Base-by-base conservation (phyloP, 768 basidiomycete species). In the Calocybe indica region DNA sequence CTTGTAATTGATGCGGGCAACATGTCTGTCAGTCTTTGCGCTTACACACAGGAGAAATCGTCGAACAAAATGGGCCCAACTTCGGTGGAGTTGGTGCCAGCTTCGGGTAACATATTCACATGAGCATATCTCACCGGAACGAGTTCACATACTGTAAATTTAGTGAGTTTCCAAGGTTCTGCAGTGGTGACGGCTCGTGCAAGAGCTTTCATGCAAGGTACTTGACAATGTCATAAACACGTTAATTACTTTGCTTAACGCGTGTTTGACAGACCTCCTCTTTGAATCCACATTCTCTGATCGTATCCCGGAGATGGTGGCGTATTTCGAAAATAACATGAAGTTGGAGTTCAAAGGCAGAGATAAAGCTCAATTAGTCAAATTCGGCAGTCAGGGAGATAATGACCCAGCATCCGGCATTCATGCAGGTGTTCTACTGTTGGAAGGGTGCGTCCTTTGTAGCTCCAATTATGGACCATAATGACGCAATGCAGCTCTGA, bases 351-450 rank as follows among this genome's bases (percentile, higher is more conserved):
- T 78, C 51, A 58, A 55, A 28, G 60, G 63, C 43, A 43, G 58
- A 6, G 40, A 52, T 3, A 69, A 73, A 32, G 62, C 68, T 9
- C 66, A 69, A 9, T 76, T 63, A 47, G 69, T 78, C 47, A 66
- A 64, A 46, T 77, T 78, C 45, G 76, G 75, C 9, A 63, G 60
- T 6, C 56, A 62, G n/a, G 58, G 55, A 30, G 73, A 76, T 49
- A 66, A 62, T 30, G 73, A 76, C 49, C 38, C 44, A 0, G 44
- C 46, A 0, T 61, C 62, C 39, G 64, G 64, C 36, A 79, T 79
- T 52, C 65, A 64, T 32, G 67, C 62, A n/a, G 78, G 78, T 3
- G 72, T 74, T 46, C 62, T 78, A 43, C 76, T 70, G 50, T 51
- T 79, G 3, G 12, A 49, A 6, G 65, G 68, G 67, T 64, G 12